Conservation (phyloP, 352 stramenopile species). For the Phytophthora uliginosa region DNA sequence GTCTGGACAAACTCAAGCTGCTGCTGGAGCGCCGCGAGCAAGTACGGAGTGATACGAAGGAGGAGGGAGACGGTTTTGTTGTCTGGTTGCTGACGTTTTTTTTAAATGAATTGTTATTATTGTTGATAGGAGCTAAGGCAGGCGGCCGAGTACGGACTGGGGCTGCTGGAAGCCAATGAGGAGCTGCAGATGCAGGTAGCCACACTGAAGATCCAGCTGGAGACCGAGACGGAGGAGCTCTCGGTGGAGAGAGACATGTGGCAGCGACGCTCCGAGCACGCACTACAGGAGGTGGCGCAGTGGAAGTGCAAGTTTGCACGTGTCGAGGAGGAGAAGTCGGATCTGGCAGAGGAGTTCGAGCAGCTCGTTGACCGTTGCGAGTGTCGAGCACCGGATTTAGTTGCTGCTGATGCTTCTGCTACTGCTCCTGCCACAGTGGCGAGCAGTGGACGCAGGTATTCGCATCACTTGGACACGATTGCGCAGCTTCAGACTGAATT, state of each 20-base stretch:
- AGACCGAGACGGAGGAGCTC: conserved; percentile 72
- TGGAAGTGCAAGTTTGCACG: conserved; percentile 77
- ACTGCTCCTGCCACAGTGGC: not conserved
- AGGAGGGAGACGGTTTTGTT: not conserved
- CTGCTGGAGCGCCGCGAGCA: conserved; percentile 63
- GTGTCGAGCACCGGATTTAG: conserved; percentile 33
- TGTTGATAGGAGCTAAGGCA: conserved; percentile 74
- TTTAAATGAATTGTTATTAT: conserved; percentile 8
- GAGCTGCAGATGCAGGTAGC: conserved; percentile 77
- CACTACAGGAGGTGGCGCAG: conserved; percentile 68
- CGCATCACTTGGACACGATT: conserved; percentile 42
- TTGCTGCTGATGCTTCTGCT: not conserved
- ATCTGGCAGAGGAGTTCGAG: conserved; percentile 67
- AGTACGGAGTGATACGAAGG: conserved; percentile 10
- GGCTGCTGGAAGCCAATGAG: conserved; percentile 81
- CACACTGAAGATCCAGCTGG: conserved; percentile 78
- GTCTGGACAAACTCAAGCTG: conserved; percentile 50
- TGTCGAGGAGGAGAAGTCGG: conserved; percentile 74
- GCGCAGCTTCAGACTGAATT: conserved; percentile 57
- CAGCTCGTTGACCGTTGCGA: conserved; percentile 53
- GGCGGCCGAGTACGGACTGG: conserved; percentile 82
- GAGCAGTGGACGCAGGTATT: conserved; percentile 24
- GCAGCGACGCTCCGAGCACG: conserved; percentile 70
- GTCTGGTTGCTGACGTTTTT: conserved; percentile 7
- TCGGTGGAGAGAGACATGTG: conserved; percentile 67